These are phyloP conservation scores for Penicillium maclennaniae DNA, from an alignment of 495 filamentous ascomycete genomes.

Conservation along the genomic window DNA sequence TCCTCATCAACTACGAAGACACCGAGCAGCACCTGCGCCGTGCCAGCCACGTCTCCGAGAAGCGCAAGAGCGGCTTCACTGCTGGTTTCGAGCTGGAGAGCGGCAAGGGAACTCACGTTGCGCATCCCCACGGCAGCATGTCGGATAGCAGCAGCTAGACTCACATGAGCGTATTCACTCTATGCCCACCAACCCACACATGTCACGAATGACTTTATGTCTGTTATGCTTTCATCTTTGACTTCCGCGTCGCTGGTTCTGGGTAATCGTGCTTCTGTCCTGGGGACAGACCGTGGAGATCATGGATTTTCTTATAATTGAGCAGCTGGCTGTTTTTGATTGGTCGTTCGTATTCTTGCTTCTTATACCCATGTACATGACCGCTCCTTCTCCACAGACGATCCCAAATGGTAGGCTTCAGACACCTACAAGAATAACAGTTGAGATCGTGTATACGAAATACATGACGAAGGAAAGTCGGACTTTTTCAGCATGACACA, in stretches of 20 bases:
- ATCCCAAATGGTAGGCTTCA: not conserved
- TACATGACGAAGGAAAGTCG: not conserved
- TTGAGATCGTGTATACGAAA: not conserved
- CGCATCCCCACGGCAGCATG: conserved; percentile 11
- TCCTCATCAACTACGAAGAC: conserved; percentile 57
- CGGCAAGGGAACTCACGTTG: conserved; percentile 24
- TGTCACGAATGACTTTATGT: not conserved
- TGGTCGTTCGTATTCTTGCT: not conserved
- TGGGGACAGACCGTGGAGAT: not conserved
- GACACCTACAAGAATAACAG: not conserved
- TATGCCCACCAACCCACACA: not conserved
- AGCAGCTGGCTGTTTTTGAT: not conserved
- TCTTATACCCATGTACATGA: not conserved
- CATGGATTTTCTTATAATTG: not conserved
- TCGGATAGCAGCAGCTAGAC: conserved; percentile 15
- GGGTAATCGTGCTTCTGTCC: not conserved
- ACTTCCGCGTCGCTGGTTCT: not conserved
- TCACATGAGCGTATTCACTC: not conserved
- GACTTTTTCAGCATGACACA: not conserved
- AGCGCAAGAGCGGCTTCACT: conserved; percentile 15
- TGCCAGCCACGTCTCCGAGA: conserved; percentile 26
- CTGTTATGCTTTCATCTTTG: not conserved
- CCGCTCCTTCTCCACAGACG: not conserved
- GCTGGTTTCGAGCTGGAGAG: conserved; percentile 19
- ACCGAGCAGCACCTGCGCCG: conserved; percentile 43